phyloP scores from a whole-genome alignment of 768 basidiomycete genomes.

The Hypholoma fasciculare region DNA sequence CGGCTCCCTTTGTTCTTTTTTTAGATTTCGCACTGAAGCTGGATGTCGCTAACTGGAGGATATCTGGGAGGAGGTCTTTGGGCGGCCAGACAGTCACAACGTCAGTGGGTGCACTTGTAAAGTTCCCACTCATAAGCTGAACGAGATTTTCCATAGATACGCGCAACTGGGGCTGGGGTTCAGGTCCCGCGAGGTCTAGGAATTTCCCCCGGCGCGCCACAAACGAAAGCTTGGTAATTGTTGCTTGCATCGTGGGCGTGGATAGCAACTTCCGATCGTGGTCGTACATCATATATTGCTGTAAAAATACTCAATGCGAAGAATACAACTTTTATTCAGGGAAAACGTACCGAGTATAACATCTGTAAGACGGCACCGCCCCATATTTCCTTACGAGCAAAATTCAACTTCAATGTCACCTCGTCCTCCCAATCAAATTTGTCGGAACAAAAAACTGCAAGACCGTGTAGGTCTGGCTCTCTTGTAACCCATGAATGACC shows the following conservation, averaged over 20 bases:
- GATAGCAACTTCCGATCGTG: neutral
- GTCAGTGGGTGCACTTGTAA: neutral
- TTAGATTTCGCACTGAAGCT: neutral
- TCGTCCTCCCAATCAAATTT: neutral
- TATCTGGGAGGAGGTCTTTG: neutral
- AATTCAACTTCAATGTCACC: neutral
- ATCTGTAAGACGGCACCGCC: neutral
- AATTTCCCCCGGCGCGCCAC: neutral
- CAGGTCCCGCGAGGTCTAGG: neutral
- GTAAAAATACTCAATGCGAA: neutral
- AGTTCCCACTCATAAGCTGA: conserved; percentile 13
- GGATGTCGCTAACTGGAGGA: neutral
- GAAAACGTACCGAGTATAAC: conserved; percentile 5
- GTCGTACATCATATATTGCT: neutral
- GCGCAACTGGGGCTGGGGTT: neutral
- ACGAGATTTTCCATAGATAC: neutral
- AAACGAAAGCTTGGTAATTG: neutral
- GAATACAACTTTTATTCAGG: neutral
- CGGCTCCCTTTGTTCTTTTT: neutral
- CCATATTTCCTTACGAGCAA: neutral
- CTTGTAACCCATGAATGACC: neutral
- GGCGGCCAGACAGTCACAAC: neutral
- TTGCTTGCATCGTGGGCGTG: neutral
- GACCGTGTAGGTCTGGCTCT: neutral
- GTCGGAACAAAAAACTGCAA: neutral